These are phyloP conservation scores for Fraxinus platypoda DNA, from an alignment of 305 asterid genomes.

Conservation along the genomic window DNA sequence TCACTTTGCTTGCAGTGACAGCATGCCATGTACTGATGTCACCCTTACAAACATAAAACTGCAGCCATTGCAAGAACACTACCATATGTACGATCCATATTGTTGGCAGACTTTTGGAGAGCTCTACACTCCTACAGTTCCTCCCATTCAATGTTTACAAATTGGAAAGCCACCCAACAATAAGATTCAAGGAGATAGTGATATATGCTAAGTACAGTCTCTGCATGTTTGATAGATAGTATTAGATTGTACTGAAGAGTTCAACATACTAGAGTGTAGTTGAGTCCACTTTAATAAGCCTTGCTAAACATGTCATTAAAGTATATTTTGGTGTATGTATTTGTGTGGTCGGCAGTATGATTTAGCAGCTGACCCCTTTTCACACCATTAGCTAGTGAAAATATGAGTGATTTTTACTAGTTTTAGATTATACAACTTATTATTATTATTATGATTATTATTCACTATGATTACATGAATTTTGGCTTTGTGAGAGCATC, in stretches of 20 bases:
- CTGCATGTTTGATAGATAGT: background rate
- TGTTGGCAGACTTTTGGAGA: slow-evolving; percentile 90
- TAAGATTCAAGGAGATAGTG: slow-evolving; percentile 56
- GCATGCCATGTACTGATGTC: slow-evolving; percentile 67
- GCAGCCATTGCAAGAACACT: slow-evolving; percentile 54
- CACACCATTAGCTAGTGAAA: slow-evolving; percentile 32
- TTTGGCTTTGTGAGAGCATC: slow-evolving; percentile 7
- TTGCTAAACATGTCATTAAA: background rate
- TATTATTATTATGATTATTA: slow-evolving; percentile 7
- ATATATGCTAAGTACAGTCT: slow-evolving; percentile 44
- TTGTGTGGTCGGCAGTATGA: slow-evolving; percentile 56
- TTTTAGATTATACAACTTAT: slow-evolving; percentile 26
- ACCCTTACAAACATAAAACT: slow-evolving; percentile 59
- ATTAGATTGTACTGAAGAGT: background rate
- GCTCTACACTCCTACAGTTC: slow-evolving; percentile 64
- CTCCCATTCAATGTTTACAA: slow-evolving; percentile 65
- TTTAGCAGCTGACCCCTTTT: slow-evolving; percentile 52
- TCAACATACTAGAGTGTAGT: background rate
- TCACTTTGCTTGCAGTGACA: slow-evolving; percentile 86
- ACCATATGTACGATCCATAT: slow-evolving; percentile 78
- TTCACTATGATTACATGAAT: slow-evolving; percentile 20
- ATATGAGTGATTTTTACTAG: slow-evolving; percentile 21
- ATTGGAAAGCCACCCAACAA: slow-evolving; percentile 69
- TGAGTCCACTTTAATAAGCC: background rate
- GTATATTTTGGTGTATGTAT: slow-evolving; percentile 34